A percentile compares a stretch with the other conserved stretches of the same genome.
These are phyloP conservation scores for Trichophyton simii DNA, from an alignment of 2,329 filamentous ascomycete genomes.

Conservation along the genomic window DNA sequence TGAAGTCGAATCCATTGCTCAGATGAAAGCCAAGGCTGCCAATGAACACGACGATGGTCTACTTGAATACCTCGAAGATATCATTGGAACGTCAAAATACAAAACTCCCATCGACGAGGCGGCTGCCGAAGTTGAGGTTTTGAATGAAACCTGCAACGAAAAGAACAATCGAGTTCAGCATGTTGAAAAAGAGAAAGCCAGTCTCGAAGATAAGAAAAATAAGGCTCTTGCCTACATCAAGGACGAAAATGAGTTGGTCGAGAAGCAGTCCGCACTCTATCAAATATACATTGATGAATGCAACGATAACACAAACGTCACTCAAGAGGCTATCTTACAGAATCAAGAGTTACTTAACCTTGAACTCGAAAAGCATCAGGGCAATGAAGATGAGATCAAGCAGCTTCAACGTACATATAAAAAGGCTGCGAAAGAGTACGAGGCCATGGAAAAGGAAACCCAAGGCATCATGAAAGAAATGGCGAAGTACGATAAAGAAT, in stretches of 20 bases:
- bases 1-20: slow-evolving; percentile 95
- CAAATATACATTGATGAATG: slow-evolving; percentile 85
- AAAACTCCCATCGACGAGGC: slow-evolving; percentile 94
- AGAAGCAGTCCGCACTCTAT: slow-evolving; percentile 84
- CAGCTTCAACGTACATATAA: slow-evolving; percentile 75
- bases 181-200: slow-evolving; percentile 91
- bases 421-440: slow-evolving; percentile 69
- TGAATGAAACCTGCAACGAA: slow-evolving; percentile 90
- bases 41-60: slow-evolving; percentile 94
- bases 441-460: slow-evolving; percentile 66
- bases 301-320: slow-evolving; percentile 75
- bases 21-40: slow-evolving; percentile 95
- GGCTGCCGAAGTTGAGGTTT: slow-evolving; percentile 72
- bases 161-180: slow-evolving; percentile 93
- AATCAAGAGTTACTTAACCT: slow-evolving; percentile 76
- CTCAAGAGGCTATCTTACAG: slow-evolving; percentile 78
- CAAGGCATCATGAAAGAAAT: slow-evolving; percentile 74
- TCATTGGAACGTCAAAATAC: slow-evolving; percentile 97
- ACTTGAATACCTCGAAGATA: slow-evolving; percentile 93
- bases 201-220: slow-evolving; percentile 91
- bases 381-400: slow-evolving; percentile 81
- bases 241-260: slow-evolving; percentile 82
- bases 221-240: slow-evolving; percentile 78
- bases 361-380: slow-evolving; percentile 84
- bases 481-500: slow-evolving; percentile 87